Conservation (phyloP, 2,329 filamentous ascomycete species). For the Fusarium chaquense region DNA sequence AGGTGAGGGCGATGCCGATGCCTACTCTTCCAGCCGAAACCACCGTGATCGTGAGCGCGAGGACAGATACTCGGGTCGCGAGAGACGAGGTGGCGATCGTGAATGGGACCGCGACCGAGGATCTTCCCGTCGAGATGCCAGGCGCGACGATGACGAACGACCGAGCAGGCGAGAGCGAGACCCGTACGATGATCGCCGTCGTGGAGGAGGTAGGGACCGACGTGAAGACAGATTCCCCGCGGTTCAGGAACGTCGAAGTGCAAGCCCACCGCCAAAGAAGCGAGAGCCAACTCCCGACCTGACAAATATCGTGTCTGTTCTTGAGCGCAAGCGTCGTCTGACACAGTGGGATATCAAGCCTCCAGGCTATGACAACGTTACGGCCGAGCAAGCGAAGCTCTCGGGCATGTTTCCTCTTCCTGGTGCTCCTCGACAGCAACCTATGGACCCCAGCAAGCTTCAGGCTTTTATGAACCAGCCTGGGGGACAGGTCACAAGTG, state of each 20-base stretch:
- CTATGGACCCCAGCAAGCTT: constrained; percentile 93
- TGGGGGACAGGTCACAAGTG: constrained; percentile 74
- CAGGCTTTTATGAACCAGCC: constrained; percentile 97
- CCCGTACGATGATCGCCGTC: constrained; percentile 62
- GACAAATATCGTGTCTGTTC: constrained; percentile 83
- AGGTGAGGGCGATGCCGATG: constrained; percentile 83
- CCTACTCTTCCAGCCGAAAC: constrained; percentile 92
- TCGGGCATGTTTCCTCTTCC: constrained; percentile 99
- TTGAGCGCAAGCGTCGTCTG: constrained; percentile 89
- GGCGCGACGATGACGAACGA: constrained; percentile 74
- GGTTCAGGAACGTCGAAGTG: constrained; percentile 75
- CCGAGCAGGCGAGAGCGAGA: constrained; percentile 70
- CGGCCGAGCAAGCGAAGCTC: constrained; percentile 96
- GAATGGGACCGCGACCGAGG: constrained; percentile 81
- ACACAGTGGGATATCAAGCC: constrained; percentile 99
- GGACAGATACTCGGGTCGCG: constrained; percentile 84
- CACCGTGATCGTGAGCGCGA: constrained; percentile 95
- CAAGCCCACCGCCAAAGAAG: constrained; percentile 86
- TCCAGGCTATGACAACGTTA: constrained; percentile 97
- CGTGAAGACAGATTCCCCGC: constrained; percentile 53
- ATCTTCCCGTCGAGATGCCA: constrained; percentile 69
- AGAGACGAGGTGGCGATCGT: constrained; percentile 69
- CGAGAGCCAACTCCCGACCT: constrained; percentile 96
- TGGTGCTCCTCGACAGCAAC: constrained; percentile 92
- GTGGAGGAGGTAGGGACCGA: constrained; percentile 62